Evolutionary conservation across 2,329 filamentous ascomycete genomes (phyloP).

Genomic region (Lizonia empirigonia): DNA sequence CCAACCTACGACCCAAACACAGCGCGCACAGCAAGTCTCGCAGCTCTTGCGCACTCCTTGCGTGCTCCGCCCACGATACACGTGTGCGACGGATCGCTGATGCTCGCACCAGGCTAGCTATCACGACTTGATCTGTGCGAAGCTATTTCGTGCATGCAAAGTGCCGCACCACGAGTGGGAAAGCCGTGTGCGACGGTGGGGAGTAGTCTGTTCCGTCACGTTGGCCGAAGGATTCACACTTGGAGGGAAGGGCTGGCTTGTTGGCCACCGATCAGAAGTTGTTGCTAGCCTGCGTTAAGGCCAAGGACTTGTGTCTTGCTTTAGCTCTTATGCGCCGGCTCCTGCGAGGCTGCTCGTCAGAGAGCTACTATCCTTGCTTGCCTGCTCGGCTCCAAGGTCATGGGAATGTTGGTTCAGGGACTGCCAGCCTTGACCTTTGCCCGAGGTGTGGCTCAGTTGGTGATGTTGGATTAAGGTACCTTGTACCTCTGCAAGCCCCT

Average conservation of each 20-base stretch:
- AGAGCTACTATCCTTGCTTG: constrained; percentile 12
- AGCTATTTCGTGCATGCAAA: constrained; percentile 29
- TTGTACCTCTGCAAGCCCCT: constrained; percentile 25
- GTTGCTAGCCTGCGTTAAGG: constrained; percentile 11
- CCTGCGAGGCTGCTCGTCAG: constrained; percentile 12
- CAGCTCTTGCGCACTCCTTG: constrained; percentile 12
- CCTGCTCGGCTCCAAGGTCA: constrained; percentile 8
- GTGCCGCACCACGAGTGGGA: constrained; percentile 26
- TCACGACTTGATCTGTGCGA: constrained; percentile 18
- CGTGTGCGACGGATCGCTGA: constrained; percentile 19
- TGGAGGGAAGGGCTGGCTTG: constrained; percentile 11
- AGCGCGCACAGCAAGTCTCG: constrained; percentile 14
- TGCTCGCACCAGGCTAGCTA: constrained; percentile 19
- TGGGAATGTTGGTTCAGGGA: constrained; percentile 4
- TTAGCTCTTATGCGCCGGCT: constrained; percentile 14
- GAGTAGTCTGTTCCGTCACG: constrained; percentile 32
- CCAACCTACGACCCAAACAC: constrained; percentile 15
- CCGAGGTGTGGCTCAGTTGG: constrained; percentile 4
- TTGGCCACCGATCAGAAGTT: constrained; percentile 8
- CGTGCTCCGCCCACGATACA: constrained; percentile 13
- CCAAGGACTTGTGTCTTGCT: constrained; percentile 10
- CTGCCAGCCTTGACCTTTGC: constrained; percentile 20
- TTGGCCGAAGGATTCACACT: constrained; percentile 29
- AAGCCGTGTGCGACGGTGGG: constrained; percentile 24
- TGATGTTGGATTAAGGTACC: constrained; percentile 33